Conservation (phyloP, 2,329 filamentous ascomycete genomes). For the Massarina eburnea region DNA sequence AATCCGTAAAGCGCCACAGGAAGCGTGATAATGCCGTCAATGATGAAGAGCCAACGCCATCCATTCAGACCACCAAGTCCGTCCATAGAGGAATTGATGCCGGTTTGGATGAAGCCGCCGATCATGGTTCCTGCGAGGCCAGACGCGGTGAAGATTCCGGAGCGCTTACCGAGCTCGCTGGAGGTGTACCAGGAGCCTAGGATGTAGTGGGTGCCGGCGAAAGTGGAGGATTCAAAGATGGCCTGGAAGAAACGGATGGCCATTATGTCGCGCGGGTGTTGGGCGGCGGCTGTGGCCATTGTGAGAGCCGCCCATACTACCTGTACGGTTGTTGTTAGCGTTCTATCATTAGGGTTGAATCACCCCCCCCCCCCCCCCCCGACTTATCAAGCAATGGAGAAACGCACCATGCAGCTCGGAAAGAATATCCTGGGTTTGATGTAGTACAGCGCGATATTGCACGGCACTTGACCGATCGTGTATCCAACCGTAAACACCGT, state of each 20-base stretch:
- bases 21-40: slow-evolving; percentile 42
- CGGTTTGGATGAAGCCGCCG: slow-evolving; percentile 63
- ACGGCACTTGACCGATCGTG: slow-evolving; percentile 9
- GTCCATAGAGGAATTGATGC: slow-evolving; percentile 49
- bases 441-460: slow-evolving; percentile 6
- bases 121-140: slow-evolving; percentile 64
- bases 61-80: slow-evolving; percentile 54
- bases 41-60: slow-evolving; percentile 55
- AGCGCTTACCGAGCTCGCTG: slow-evolving; percentile 62
- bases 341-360: not conserved
- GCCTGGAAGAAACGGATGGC: slow-evolving; percentile 3
- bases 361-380: too few relatives aligned
- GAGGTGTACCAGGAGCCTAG: slow-evolving; percentile 65
- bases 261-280: not conserved
- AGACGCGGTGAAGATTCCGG: slow-evolving; percentile 62
- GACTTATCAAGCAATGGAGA: not conserved
- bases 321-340: not conserved
- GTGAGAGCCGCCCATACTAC: not conserved
- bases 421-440: slow-evolving; percentile 6
- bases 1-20: slow-evolving; percentile 43
- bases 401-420: slow-evolving; percentile 2
- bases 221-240: slow-evolving; percentile 3
- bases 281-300: not conserved
- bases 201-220: slow-evolving; percentile 56
- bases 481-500: slow-evolving; percentile 41